These are phyloP conservation scores for Globisporangium viniferum DNA, from an alignment of 352 stramenopile species.

Conservation along the genomic window DNA sequence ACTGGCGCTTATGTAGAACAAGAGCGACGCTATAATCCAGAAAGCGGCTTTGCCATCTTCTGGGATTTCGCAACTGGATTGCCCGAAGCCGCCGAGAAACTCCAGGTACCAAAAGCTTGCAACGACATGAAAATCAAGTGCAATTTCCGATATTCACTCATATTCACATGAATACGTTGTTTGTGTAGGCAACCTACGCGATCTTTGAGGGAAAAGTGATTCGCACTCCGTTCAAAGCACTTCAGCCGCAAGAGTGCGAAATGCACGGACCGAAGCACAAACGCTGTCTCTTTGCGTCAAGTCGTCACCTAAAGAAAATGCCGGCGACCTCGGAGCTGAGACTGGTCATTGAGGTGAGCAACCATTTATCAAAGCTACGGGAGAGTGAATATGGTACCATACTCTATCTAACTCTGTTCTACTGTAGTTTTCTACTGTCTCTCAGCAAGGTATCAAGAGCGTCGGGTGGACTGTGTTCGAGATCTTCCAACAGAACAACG, in stretches of 20 bases:
- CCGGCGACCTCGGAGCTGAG: slow-evolving; percentile 22
- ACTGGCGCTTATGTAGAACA: slow-evolving; percentile 3
- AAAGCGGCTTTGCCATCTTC: slow-evolving; percentile 38
- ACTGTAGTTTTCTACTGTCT: slow-evolving; percentile 24
- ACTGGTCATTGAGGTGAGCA: slow-evolving; percentile 40
- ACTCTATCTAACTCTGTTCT: neutral
- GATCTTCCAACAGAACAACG: slow-evolving; percentile 23
- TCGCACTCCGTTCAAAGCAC: slow-evolving; percentile 41
- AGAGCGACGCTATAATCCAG: slow-evolving; percentile 23
- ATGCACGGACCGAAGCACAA: slow-evolving; percentile 22
- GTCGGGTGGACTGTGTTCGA: slow-evolving; percentile 44
- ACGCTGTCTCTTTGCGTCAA: slow-evolving; percentile 30
- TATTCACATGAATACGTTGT: too few relatives aligned
- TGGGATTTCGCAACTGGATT: slow-evolving; percentile 46
- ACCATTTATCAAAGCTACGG: neutral
- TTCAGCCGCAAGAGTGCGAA: slow-evolving; percentile 30
- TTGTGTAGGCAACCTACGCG: slow-evolving; percentile 35
- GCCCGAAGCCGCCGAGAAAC: slow-evolving; percentile 16
- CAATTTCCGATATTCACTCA: too few relatives aligned
- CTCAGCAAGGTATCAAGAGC: slow-evolving; percentile 19
- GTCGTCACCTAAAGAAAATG: slow-evolving; percentile 31
- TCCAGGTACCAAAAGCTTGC: slow-evolving; percentile 28
- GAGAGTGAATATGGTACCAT: neutral
- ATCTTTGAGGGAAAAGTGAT: slow-evolving; percentile 37
- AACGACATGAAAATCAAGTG: too few relatives aligned